Conservation (phyloP, 106 monocot species). For the Apostasia shenzhenica region DNA sequence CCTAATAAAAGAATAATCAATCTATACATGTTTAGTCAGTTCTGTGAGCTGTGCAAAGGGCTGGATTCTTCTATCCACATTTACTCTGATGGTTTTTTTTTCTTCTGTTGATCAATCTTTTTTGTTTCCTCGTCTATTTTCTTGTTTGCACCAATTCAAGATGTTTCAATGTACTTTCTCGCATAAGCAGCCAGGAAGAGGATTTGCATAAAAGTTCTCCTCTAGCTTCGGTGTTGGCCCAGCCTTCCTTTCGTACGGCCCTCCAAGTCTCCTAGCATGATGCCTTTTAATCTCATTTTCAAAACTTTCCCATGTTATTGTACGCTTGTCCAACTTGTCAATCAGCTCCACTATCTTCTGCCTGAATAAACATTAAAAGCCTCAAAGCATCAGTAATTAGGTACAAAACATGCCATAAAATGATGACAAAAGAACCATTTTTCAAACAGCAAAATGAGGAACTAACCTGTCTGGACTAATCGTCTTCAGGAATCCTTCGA, state of each 20-base stretch:
- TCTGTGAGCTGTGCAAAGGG: not conserved
- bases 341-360: slow-evolving; percentile 41
- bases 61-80: too few relatives aligned
- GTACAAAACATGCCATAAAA: not conserved
- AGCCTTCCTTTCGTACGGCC: slow-evolving; percentile 42
- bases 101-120: not conserved
- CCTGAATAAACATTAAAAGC: slow-evolving; percentile 22
- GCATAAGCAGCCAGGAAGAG: slow-evolving; percentile 64
- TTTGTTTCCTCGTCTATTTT: not conserved
- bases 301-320: slow-evolving; percentile 42
- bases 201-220: slow-evolving; percentile 66
- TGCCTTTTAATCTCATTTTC: slow-evolving; percentile 16
- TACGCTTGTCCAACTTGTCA: slow-evolving; percentile 43
- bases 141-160: not conserved
- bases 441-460: not conserved
- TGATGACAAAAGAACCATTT: not conserved
- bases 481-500: slow-evolving; percentile 45
- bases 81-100: not conserved
- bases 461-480: slow-evolving; percentile 55
- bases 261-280: slow-evolving; percentile 46
- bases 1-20: too few relatives aligned
- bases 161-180: slow-evolving; percentile 10
- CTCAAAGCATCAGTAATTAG: not conserved
- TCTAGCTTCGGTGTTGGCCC: slow-evolving; percentile 28
- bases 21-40: too few relatives aligned